Evolutionary conservation across 345 rosid species (phyloP), one percentile per base, ranked within the genome.

Genomic region (Acer campestre): DNA sequence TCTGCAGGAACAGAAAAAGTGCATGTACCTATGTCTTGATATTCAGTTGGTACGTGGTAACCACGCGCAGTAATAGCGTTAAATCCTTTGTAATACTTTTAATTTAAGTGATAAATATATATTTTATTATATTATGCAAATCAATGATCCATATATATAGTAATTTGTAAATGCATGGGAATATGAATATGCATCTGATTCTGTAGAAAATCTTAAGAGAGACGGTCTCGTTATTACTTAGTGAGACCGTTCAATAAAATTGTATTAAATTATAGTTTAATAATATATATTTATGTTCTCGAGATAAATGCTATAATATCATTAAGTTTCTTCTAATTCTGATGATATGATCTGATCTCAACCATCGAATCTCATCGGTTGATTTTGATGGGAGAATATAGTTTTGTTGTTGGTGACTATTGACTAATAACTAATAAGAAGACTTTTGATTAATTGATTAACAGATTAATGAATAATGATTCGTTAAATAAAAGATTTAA

Each of bases 21-120:
- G 25, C 82, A 75, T 4, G 69, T 35, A 31, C 42, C 75, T 61
- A 56, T 65, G 68, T 35, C 74, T 13, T 3, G 29, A 51, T 40
- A 20, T 48, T 22, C 58, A 8, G 77, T 83, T 85, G 81, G 86
- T 61, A 25, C 80, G 90, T 84, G 78, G 1, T 0, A 0, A 6
- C 9, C 68, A 72, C 77, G 64, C 2, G 12, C 17, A 1, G 8
- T 1, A 7, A 22, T 59, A 4, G 38, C 16, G 8, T 10, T 1
- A 9, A 25, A 35, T 56, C 25, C 78, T 35, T 31, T 20, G 6
- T 35, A 4, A 4, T 35, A 53, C 38, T 35, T 35, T 35, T 35
- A 35, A 53, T 46, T 75, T 31, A 16, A 56, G 61, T 11, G n/a
- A 6, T 23, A 56, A 17, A 17, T 35, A 35, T 35, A 20, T 56